Percentiles rank a stretch among this genome's conserved stretches.
These are phyloP conservation scores for Apiotrichum porosum DNA, from an alignment of 1,284 basidiomycete species.

Conservation along the genomic window DNA sequence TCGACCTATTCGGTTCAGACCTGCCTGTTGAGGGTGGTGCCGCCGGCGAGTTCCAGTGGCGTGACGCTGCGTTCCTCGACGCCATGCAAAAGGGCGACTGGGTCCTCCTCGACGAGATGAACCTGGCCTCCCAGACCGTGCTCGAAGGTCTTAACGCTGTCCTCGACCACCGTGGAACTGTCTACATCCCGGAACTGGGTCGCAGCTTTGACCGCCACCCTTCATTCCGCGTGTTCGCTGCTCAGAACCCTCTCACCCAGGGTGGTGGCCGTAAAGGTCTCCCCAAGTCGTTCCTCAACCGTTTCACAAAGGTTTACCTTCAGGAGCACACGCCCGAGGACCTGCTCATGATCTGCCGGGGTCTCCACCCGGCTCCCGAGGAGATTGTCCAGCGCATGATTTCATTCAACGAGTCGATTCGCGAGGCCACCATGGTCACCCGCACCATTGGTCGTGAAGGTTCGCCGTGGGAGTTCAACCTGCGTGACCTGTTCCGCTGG, in stretches of 20 bases:
- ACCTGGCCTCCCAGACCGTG: slow-evolving; percentile 90
- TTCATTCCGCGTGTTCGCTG: slow-evolving; percentile 92
- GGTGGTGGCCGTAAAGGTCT: slow-evolving; percentile 96
- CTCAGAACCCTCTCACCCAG: slow-evolving; percentile 94
- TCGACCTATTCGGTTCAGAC: slow-evolving; percentile 95
- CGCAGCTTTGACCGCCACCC: slow-evolving; percentile 85
- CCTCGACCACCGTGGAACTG: slow-evolving; percentile 90
- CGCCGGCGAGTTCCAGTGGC: slow-evolving; percentile 94
- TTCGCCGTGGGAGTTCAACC: slow-evolving; percentile 97
- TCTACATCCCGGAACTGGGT: slow-evolving; percentile 92
- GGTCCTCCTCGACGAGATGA: slow-evolving; percentile 99
- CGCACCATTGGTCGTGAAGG: slow-evolving; percentile 75
- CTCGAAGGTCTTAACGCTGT: slow-evolving; percentile 97
- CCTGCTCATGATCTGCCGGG: slow-evolving; percentile 70
- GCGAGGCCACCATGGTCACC: slow-evolving; percentile 64
- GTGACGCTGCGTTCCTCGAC: slow-evolving; percentile 89
- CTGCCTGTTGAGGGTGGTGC: slow-evolving; percentile 87
- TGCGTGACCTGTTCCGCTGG: slow-evolving; percentile 94
- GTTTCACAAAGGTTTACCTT: slow-evolving; percentile 95
- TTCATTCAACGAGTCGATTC: slow-evolving; percentile 69
- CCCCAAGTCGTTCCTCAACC: slow-evolving; percentile 94
- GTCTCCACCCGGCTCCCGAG: slow-evolving; percentile 65
- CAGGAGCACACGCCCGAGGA: slow-evolving; percentile 79
- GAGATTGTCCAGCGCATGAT: slow-evolving; percentile 71
- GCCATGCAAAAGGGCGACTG: slow-evolving; percentile 91